A percentile compares a stretch with the other conserved stretches of the same genome.
Conservation (phyloP, 805 yeast genomes). For the Saccharomycopsis sp. region DNA sequence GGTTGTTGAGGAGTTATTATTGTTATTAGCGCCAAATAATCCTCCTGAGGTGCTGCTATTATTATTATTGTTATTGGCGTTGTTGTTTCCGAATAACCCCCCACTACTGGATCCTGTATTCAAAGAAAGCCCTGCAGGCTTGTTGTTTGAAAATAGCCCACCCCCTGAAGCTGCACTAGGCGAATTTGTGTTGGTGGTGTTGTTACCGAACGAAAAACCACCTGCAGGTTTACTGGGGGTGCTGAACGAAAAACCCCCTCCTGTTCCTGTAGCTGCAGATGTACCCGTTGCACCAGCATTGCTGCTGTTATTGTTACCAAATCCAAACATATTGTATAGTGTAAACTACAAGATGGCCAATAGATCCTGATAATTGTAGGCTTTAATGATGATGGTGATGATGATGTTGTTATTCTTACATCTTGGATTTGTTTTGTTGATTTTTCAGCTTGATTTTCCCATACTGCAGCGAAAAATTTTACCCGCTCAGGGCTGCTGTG, state of each 20-base stretch:
- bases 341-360: too few relatives aligned
- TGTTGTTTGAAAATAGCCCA: neutral
- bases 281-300: conserved; percentile 1
- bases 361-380: too few relatives aligned
- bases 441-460: neutral
- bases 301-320: conserved; percentile 7
- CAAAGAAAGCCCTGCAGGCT: neutral
- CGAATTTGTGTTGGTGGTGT: neutral
- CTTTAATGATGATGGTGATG: too few relatives aligned
- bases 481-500: neutral
- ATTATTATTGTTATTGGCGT: conserved; percentile 1
- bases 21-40: neutral
- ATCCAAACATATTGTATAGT: conserved; percentile 4
- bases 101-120: neutral
- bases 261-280: neutral
- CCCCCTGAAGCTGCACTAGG: neutral
- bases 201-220: conserved; percentile 2
- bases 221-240: neutral
- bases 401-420: conserved; percentile 20
- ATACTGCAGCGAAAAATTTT: neutral
- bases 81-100: neutral
- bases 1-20: neutral
- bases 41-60: conserved; percentile 1
- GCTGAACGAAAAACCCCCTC: neutral
- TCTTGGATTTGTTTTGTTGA: neutral